Base-by-base conservation (phyloP, 306 rosid genomes). In the Cucumis sativus region DNA sequence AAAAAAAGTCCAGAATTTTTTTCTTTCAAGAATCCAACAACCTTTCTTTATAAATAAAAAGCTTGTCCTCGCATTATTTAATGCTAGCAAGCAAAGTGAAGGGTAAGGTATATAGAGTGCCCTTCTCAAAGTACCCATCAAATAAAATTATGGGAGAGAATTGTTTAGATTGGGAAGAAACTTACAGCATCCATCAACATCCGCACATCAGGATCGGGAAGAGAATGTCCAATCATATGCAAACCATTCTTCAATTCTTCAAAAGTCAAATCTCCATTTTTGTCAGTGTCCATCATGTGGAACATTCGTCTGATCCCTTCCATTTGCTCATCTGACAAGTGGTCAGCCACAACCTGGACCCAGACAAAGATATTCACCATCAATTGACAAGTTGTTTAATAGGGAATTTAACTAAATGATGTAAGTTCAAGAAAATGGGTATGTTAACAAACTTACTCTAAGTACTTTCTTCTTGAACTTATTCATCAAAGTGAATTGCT, bases 401-500 rank as follows among this genome's bases (percentile, higher is more conserved):
- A 72, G 23, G 21, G 52, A 23, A 49, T 47, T 45, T 63, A 62
- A 15, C 2, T 28, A 13, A 45, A 21, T 35, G 45, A 41, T 6
- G 17, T 69, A 16, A 17, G 43, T 37, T 35, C 1, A 9, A 35
- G 21, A 16, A 55, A 77, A 57, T 30, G 55, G 20, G 16, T 66
- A 14, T 30, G 43, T 35, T 47, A 5, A 30, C 17, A 63, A 83
- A 85, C 92, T 83, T 90, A 90, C 98, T 86, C 95, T 88, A 28
- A 92, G 98, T 78, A 89, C 98, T 65, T 87, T 95, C 88, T 88
- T 92, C 89, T 95, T 95, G 84, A 95, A 92, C 82, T 88, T 92
- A 72, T 90, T 95, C 96, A 95, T 92, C 88, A 95, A 41, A 54
- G 93, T 84, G 89, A 95, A 95, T 75, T 92, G 97, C 80, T 90